phyloP scores from a whole-genome alignment of 2,329 filamentous ascomycete species.

The Penicillium sclerotiorum region DNA sequence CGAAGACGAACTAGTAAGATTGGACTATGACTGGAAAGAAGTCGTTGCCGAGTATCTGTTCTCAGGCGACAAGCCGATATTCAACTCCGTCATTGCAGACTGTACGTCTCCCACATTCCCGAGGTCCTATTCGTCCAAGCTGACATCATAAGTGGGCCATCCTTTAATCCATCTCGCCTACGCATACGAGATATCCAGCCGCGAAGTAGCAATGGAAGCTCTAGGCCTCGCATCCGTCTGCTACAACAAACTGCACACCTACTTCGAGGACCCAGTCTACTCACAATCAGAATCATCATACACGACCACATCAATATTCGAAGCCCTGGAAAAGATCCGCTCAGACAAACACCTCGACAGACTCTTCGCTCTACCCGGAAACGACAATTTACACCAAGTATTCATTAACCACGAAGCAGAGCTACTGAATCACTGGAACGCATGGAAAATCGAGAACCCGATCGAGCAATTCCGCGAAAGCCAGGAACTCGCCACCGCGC shows the following conservation, averaged over 20 bases:
- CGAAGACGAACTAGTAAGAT: constrained; percentile 79
- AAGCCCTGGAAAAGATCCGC: constrained; percentile 70
- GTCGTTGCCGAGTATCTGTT: constrained; percentile 78
- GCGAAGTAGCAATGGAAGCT: constrained; percentile 86
- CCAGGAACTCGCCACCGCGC: constrained; percentile 56
- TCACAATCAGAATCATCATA: constrained; percentile 63
- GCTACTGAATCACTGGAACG: constrained; percentile 87
- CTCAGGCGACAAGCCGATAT: constrained; percentile 66
- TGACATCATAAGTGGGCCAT: constrained; percentile 70
- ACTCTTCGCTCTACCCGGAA: constrained; percentile 61
- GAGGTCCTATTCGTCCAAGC: constrained; percentile 8
- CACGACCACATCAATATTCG: constrained; percentile 63
- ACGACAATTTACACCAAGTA: constrained; percentile 67
- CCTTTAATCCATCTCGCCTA: constrained; percentile 95
- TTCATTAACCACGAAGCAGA: constrained; percentile 70
- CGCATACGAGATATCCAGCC: constrained; percentile 83
- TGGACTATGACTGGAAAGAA: constrained; percentile 81
- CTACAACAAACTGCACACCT: constrained; percentile 61
- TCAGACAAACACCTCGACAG: constrained; percentile 70
- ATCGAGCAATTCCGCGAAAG: constrained; percentile 74
- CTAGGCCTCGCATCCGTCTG: constrained; percentile 68
- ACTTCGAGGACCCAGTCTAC: constrained; percentile 72
- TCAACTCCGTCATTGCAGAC: constrained; percentile 77
- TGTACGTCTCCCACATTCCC: constrained; percentile 56
- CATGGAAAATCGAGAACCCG: constrained; percentile 73